Percentiles rank a stretch among this genome's conserved stretches.
phyloP scores from a whole-genome alignment of 1,139 yeast species.

The Geotrichum fermentans region DNA sequence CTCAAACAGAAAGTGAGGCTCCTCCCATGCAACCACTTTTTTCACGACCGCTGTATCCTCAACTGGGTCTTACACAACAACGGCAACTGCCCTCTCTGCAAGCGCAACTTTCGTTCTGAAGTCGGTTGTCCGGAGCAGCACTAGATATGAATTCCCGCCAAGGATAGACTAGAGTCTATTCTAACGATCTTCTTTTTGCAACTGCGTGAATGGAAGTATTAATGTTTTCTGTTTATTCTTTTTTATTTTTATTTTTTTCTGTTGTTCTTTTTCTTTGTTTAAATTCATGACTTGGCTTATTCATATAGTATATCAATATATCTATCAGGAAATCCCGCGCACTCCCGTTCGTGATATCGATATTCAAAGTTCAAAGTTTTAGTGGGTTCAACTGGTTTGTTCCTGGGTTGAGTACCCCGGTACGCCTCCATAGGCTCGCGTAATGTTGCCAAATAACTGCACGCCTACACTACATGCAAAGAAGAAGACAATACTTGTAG shows the following conservation, averaged over 20 bases:
- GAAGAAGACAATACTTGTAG: too few species aligned
- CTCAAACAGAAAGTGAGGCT: background rate
- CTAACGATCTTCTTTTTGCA: background rate
- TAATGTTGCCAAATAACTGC: too few species aligned
- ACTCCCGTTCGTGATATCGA: too few species aligned
- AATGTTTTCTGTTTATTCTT: background rate
- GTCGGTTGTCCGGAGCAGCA: too few species aligned
- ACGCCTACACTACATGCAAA: too few species aligned
- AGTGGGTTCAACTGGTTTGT: too few species aligned
- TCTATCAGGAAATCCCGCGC: too few species aligned
- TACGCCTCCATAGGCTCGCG: too few species aligned
- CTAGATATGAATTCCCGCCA: too few species aligned
- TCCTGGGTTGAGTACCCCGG: too few species aligned
- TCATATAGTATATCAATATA: background rate
- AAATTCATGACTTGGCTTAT: background rate
- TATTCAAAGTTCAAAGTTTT: too few species aligned
- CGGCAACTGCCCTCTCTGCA: slow-evolving; percentile 14
- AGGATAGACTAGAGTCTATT: background rate
- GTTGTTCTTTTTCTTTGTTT: background rate
- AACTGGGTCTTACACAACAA: slow-evolving; percentile 9
- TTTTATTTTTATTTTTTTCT: background rate
- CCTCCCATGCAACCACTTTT: slow-evolving; percentile 9
- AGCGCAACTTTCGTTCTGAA: background rate
- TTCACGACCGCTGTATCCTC: slow-evolving; percentile 4
- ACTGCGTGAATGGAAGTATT: background rate